Conservation (phyloP, 192 early-diverging fungal species). For the Umbelopsis sp. region DNA sequence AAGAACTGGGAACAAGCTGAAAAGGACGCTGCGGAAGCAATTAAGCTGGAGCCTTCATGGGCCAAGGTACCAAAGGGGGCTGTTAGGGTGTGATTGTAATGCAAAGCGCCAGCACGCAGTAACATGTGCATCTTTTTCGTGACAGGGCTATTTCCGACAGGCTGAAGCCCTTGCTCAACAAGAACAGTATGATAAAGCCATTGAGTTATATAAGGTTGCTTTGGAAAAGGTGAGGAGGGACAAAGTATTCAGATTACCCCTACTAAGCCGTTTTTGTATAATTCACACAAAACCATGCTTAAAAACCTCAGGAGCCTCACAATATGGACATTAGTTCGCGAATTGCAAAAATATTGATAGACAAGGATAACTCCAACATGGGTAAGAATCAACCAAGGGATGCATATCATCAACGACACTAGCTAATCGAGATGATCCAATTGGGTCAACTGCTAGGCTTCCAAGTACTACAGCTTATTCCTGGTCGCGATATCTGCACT, state of each 20-base stretch:
- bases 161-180: conserved; percentile 59
- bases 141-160: conserved; percentile 62
- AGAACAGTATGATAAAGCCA: conserved; percentile 50
- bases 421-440: no score
- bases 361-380: conserved; percentile 57
- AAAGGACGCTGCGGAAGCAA: conserved; percentile 30
- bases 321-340: conserved; percentile 48
- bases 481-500: conserved; percentile 72
- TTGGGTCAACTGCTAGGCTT: conserved; percentile 45
- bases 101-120: not conserved
- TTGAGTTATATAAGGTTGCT: conserved; percentile 45
- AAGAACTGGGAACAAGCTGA: conserved; percentile 27
- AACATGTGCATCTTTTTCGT: conserved; percentile 42
- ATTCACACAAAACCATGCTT: not conserved
- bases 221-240: conserved; percentile 30
- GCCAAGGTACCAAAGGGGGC: conserved; percentile 34
- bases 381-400: conserved; percentile 26
- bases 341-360: conserved; percentile 55
- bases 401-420: no score
- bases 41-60: conserved; percentile 36
- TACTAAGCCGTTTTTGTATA: not conserved
- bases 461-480: conserved; percentile 63
- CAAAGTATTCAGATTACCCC: not conserved
- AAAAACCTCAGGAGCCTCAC: conserved; percentile 42
- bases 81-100: not conserved